phyloP scores from a whole-genome alignment of 805 yeast species.

The Diddensiella transvaalensis region DNA sequence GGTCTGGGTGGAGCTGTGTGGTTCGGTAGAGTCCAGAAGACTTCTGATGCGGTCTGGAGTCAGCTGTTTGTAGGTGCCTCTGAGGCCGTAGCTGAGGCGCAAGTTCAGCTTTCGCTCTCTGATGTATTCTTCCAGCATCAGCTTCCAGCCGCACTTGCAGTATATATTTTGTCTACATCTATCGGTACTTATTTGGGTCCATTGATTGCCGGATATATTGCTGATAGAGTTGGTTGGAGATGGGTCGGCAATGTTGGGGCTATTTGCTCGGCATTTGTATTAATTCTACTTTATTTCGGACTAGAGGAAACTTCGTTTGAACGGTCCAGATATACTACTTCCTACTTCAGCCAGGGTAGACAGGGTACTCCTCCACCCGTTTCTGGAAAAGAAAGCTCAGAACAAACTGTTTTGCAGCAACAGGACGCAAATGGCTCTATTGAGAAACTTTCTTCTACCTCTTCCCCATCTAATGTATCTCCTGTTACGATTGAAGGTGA shows the following conservation, averaged over 20 bases:
- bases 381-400: not conserved
- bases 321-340: constrained; percentile 22
- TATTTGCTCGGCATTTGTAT: constrained; percentile 58
- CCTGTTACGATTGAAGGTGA: not conserved
- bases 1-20: constrained; percentile 67
- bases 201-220: constrained; percentile 67
- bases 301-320: constrained; percentile 66
- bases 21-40: constrained; percentile 56
- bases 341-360: not conserved
- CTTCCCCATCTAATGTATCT: not conserved
- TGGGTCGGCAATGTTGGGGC: constrained; percentile 75
- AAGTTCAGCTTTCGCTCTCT: constrained; percentile 58
- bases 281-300: constrained; percentile 52
- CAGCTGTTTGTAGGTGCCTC: constrained; percentile 77
- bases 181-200: constrained; percentile 81
- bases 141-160: constrained; percentile 64
- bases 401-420: not conserved
- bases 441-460: not conserved
- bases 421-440: not conserved
- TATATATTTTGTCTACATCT: constrained; percentile 71
- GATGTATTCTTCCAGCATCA: constrained; percentile 79
- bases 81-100: constrained; percentile 75
- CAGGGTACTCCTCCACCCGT: not conserved
- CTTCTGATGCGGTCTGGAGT: constrained; percentile 68
- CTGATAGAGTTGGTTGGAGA: constrained; percentile 55